Percentiles rank a stretch among this genome's conserved stretches.
Conservation (phyloP, 345 rosid genomes). For the Pugionium cornutum region DNA sequence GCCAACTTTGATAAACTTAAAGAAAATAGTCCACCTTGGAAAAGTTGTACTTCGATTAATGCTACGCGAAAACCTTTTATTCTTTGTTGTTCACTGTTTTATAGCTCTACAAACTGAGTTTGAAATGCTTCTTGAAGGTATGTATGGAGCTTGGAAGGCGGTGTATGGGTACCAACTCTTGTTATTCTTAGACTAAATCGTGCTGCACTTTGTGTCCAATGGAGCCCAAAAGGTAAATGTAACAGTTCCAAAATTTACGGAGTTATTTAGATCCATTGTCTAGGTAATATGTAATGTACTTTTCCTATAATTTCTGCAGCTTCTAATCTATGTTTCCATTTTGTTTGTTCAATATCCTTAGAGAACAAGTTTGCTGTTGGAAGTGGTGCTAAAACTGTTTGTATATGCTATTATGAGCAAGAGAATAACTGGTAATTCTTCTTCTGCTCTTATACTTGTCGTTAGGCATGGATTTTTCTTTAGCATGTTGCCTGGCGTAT, state of each 20-base stretch:
- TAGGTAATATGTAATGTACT: background rate
- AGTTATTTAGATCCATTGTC: conserved; percentile 20
- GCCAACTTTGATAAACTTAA: conserved; percentile 14
- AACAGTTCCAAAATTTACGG: background rate
- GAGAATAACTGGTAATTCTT: conserved; percentile 88
- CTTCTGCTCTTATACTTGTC: conserved; percentile 17
- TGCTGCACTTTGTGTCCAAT: conserved; percentile 93
- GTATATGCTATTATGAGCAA: conserved; percentile 97
- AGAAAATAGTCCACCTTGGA: background rate
- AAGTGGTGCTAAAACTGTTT: conserved; percentile 97
- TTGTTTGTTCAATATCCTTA: conserved; percentile 40
- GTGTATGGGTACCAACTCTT: conserved; percentile 92
- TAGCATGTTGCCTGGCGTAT: background rate
- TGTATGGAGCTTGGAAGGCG: conserved; percentile 89
- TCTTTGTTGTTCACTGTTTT: conserved; percentile 25
- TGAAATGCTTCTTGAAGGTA: conserved; percentile 49
- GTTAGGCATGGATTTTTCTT: background rate
- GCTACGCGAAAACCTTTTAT: background rate
- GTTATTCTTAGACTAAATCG: conserved; percentile 97
- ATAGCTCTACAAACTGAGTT: conserved; percentile 21
- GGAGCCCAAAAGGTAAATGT: conserved; percentile 88
- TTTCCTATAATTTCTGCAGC: background rate
- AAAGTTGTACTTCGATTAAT: background rate
- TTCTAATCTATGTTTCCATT: conserved; percentile 14
- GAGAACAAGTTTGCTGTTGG: conserved; percentile 99